Percentiles rank a stretch among this genome's conserved stretches.
These are phyloP conservation scores for Candida nitratophila DNA, from an alignment of 805 yeast species.

Conservation along the genomic window DNA sequence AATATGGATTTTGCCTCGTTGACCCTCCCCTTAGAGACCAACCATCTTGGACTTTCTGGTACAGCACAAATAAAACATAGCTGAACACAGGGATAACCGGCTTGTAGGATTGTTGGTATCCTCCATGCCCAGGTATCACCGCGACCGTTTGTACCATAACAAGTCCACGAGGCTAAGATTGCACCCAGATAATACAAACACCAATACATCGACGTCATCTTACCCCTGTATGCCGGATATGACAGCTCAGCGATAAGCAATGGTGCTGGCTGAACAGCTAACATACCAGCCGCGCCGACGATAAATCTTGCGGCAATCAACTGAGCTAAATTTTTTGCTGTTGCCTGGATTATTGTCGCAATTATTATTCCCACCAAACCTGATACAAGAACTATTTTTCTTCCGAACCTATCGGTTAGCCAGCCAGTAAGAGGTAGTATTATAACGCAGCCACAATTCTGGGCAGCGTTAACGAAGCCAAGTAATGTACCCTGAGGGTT, in stretches of 20 bases:
- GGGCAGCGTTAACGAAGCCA: slow-evolving; percentile 31
- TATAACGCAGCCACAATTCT: slow-evolving; percentile 29
- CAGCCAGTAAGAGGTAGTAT: slow-evolving; percentile 18
- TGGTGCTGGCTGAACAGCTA: slow-evolving; percentile 40
- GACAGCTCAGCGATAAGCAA: slow-evolving; percentile 43
- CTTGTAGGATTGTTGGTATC: slow-evolving; percentile 48
- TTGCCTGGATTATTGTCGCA: slow-evolving; percentile 48
- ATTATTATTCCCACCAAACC: slow-evolving; percentile 48
- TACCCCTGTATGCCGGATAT: slow-evolving; percentile 38
- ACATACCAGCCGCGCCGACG: slow-evolving; percentile 39
- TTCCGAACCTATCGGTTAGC: slow-evolving; percentile 46
- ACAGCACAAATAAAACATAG: slow-evolving; percentile 20
- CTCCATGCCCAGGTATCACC: slow-evolving; percentile 40
- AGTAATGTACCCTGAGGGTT: slow-evolving; percentile 25
- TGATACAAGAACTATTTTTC: slow-evolving; percentile 45
- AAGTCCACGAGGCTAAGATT: slow-evolving; percentile 38
- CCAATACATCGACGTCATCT: slow-evolving; percentile 40
- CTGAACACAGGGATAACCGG: slow-evolving; percentile 38
- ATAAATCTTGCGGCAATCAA: slow-evolving; percentile 39
- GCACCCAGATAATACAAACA: slow-evolving; percentile 41
- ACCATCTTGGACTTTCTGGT: slow-evolving; percentile 31
- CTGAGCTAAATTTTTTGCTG: slow-evolving; percentile 28
- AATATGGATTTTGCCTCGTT: slow-evolving; percentile 30
- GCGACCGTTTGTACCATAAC: slow-evolving; percentile 32
- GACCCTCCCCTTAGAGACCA: slow-evolving; percentile 29